Base-by-base conservation (phyloP, 1,284 basidiomycete species). In the Pseudomicrostroma phylloplanum region DNA sequence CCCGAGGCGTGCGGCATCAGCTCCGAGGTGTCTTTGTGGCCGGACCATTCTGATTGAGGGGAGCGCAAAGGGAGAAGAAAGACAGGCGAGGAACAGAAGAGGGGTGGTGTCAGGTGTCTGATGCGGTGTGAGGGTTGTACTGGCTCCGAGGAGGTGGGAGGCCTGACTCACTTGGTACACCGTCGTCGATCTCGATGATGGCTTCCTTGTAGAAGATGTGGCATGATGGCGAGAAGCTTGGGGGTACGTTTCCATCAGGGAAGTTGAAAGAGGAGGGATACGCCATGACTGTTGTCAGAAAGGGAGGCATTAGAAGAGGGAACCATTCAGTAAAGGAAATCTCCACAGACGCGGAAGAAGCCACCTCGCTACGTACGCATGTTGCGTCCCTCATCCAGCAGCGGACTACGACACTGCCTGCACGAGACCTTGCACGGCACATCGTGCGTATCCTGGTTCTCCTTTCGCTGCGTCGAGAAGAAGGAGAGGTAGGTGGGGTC, bases 131-230 rank as follows among this genome's bases (percentile, higher is more conserved):
- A 36, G 30, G 30, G n/a, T n/a, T n/a, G n/a, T n/a, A n/a, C n/a
- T n/a, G n/a, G n/a, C n/a, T n/a, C n/a, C n/a, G n/a, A n/a, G n/a
- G n/a, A n/a, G 30, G 30, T 4, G 30, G 9, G 30, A 36, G 30
- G 30, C 9, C 30, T n/a, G n/a, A 54, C 51, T 54, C 25, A 54
- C 51, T 70, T 26, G 68, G 66, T 39, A 70, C 64, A 36, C 67
- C 66, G 39, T 70, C 66, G 56, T 66, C 66, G 13, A 70, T 30
- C 40, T 70, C 68, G 61, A 70, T 64, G 8, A 70, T 66, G 8
- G 62, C 55, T 46, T 70, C 66, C 1, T 56, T 57, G 57, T 70
- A 70, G 40, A 70, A 70, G 25, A 70, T 70, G 59, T 70, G 68
- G 6, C 66, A 65, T 1, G 60, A 65, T 1, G 68, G 66, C 0